Base-by-base conservation (phyloP, 345 rosid species). In the Salix udensis region DNA sequence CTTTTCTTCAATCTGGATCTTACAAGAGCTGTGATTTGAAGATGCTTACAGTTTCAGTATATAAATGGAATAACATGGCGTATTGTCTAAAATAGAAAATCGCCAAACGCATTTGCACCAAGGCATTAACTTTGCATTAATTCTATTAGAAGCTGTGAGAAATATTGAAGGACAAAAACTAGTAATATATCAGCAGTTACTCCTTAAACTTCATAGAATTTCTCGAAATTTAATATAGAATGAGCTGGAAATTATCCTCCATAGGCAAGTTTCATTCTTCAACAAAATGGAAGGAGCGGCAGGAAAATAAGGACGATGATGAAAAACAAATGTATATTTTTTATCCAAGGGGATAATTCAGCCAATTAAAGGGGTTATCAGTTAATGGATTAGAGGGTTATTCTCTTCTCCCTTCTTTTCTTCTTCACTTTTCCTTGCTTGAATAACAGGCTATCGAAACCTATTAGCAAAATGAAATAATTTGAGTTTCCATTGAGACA, bases 61-160 rank as follows among this genome's bases (percentile, higher is more conserved):
- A 21, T 7, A 21, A 21, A 53, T 21, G 21, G 60, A 52, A 52
- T 18, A 18, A 7, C 7, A 52, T 18, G 58, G 58, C 19, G 23
- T 52, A 4, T 4, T 48, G 16, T 46, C 52, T 13, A 15, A 52
- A 11, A 71, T 21, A 50, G 44, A 71, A 24, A 52, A 71, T 71
- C 62, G 19, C 62, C 40, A 26, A 71, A 52, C 37, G 65, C 62
- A 72, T 72, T 72, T 72, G 50, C 65, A 53, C 31, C 44, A 53
- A 53, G 28, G 58, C 19, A 55, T 53, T 23, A 72, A 55, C 66
- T 72, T 34, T 72, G 36, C 42, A 28, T 53, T 36, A 53, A 50
- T 71, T 26, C 44, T 31, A 62, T 19, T 52, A 37, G 48, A 72
- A 11, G 28, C 36, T 36, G 21, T 34, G 44, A 72, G 30, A 55